phyloP scores from a whole-genome alignment of 192 early-diverging fungal genomes.

The Backusella morwellensis region DNA sequence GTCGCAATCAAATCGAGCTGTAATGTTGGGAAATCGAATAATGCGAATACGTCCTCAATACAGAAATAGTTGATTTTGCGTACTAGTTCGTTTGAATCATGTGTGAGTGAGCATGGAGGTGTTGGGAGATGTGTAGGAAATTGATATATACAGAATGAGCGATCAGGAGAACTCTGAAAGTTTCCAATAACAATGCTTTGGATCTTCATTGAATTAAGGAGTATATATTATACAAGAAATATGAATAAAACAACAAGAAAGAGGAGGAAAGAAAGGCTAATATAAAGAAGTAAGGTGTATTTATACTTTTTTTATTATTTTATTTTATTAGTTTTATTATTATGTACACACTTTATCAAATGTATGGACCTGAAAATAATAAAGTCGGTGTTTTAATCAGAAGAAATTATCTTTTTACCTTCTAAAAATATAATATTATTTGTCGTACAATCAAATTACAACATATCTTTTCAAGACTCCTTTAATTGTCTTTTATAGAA shows the following conservation, averaged over 20 bases:
- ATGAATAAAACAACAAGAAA: background rate
- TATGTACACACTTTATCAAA: background rate
- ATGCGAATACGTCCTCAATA: background rate
- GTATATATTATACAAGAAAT: background rate
- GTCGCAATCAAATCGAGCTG: background rate
- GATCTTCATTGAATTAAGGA: constrained; percentile 11
- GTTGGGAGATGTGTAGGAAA: constrained; percentile 13
- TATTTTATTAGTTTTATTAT: background rate
- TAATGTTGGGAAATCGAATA: background rate
- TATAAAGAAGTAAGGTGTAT: background rate
- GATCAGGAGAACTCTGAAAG: background rate
- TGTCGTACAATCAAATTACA: constrained; percentile 4
- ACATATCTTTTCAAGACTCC: background rate
- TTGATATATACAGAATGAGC: constrained; percentile 11
- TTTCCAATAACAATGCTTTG: constrained; percentile 6
- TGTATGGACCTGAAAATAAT: background rate
- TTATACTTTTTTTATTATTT: background rate
- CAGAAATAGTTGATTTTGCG: constrained; percentile 1
- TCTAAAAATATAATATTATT: background rate
- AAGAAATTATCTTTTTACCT: background rate
- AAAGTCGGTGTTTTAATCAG: background rate
- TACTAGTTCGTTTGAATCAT: background rate
- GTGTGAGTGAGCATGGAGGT: constrained; percentile 1
- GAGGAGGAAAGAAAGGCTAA: background rate
- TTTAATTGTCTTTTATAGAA: background rate